Base-by-base conservation (phyloP, 2,329 filamentous ascomycete genomes). In the Aureobasidium pullulans region DNA sequence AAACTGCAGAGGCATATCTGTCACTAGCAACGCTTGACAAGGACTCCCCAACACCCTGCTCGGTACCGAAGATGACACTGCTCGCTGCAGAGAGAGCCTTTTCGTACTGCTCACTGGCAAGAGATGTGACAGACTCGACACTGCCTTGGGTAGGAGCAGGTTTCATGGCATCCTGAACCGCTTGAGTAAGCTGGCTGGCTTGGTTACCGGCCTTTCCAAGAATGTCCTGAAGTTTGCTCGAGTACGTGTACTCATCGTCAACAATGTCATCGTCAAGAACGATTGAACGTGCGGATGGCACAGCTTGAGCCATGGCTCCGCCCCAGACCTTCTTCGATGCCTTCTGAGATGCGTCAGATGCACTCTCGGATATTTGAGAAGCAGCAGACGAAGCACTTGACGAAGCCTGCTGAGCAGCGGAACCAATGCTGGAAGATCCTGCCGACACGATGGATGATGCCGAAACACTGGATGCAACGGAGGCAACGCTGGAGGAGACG, bases 1-100 rank as follows among this genome's bases (percentile, higher is more conserved):
- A 77, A 59, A 85, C 80, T 57, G 83, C 83, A 61, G 81, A 74
- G 31, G 74, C 72, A 67, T 84, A 85, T 61, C 77, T 78, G 49
- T 81, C 78, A 23, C 79, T 76, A 15, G 79, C 80, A 40, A 77
- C 76, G 61, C 76, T 81, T 8, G 76, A 76, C 29, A 79, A 72
- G 52, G 75, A 79, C 62, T 75, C 73, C 23, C 71, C 66, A 49
- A 69, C 66, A 11, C 69, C 69, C 58, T 76, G 70, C 56, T 76
- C 64, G 10, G 74, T 77, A 13, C 81, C 81, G 63, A 83, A 83
- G 0, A 85, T 66, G 6, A 76, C 79, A 57, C 73, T 78, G 56
- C 81, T 84, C 0, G 83, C 83, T 46, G 82, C 83, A 37, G 76
- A 73, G 31, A 84, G 67, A 16, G 82, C 83, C 61, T 76, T 79